Evolutionary conservation across 1,139 yeast species (phyloP).

Genomic region (Hansenula lynferdii): DNA sequence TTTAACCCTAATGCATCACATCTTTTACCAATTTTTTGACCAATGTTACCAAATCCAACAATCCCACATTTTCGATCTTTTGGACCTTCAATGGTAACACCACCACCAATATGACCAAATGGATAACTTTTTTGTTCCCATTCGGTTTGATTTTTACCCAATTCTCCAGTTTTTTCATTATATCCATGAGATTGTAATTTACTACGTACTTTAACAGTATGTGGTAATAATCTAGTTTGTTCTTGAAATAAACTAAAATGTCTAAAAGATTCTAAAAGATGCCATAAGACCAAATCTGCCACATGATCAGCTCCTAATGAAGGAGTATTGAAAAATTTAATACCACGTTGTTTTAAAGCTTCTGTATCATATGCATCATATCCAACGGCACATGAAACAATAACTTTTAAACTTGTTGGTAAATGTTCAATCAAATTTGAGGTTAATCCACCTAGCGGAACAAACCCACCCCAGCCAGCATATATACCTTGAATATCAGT

Average conservation of each 20-base stretch:
- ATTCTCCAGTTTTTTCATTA: constrained; percentile 32
- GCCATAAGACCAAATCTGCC: constrained; percentile 75
- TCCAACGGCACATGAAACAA: constrained; percentile 64
- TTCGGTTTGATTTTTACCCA: constrained; percentile 23
- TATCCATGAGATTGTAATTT: constrained; percentile 31
- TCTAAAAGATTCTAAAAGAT: constrained; percentile 62
- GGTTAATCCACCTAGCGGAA: constrained; percentile 46
- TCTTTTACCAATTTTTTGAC: constrained; percentile 56
- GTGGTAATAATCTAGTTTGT: constrained; percentile 29
- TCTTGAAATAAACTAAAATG: constrained; percentile 45
- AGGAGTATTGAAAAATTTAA: constrained; percentile 58
- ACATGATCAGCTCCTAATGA: constrained; percentile 63
- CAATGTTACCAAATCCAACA: constrained; percentile 78
- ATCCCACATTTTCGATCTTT: constrained; percentile 56
- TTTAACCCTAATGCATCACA: constrained; percentile 64
- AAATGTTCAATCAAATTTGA: constrained; percentile 31
- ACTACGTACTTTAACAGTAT: constrained; percentile 34
- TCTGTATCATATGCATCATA: constrained; percentile 49
- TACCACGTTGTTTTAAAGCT: constrained; percentile 32
- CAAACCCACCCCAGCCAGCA: constrained; percentile 57
- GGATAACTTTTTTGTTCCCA: constrained; percentile 22
- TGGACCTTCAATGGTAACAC: constrained; percentile 41
- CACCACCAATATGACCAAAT: constrained; percentile 45
- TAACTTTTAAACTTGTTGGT: constrained; percentile 46
- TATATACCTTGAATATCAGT: constrained; percentile 47